Percentiles rank a stretch among this genome's conserved stretches.
phyloP scores from a whole-genome alignment of 225 moss, liverwort and hornwort species.

The Climacium dendroides region DNA sequence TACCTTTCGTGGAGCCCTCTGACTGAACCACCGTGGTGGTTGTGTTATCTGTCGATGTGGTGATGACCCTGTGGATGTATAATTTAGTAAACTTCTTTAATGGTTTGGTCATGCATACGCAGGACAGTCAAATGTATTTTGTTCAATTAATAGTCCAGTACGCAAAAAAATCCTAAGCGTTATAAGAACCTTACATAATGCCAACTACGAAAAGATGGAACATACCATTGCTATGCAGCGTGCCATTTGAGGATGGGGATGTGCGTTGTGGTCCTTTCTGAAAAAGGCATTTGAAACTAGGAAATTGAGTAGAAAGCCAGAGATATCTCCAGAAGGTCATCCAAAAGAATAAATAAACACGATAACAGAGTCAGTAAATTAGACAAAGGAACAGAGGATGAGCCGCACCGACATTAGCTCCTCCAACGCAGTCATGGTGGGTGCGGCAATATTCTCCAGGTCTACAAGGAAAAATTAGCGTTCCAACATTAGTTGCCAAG shows the following conservation, averaged over 20 bases:
- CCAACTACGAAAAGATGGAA: neutral
- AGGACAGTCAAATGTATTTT: neutral
- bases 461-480: neutral
- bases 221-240: conserved; percentile 48
- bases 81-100: neutral
- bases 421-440: conserved; percentile 33
- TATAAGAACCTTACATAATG: neutral
- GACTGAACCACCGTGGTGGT: conserved; percentile 76
- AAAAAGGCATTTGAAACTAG: neutral
- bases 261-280: conserved; percentile 25
- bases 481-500: neutral
- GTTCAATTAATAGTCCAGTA: neutral
- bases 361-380: neutral
- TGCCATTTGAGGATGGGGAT: conserved; percentile 27
- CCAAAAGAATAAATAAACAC: neutral
- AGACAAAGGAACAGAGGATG: neutral
- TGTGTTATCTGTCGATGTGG: conserved; percentile 49
- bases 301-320: neutral
- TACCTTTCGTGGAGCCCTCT: conserved; percentile 68
- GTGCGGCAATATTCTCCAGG: conserved; percentile 23
- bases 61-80: conserved; percentile 28
- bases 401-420: conserved; percentile 49
- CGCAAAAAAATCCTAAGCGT: neutral
- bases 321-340: neutral
- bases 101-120: neutral